A percentile compares a stretch with the other conserved stretches of the same genome.
Conservation (phyloP, 106 monocot species). For the Triglochin maritima region DNA sequence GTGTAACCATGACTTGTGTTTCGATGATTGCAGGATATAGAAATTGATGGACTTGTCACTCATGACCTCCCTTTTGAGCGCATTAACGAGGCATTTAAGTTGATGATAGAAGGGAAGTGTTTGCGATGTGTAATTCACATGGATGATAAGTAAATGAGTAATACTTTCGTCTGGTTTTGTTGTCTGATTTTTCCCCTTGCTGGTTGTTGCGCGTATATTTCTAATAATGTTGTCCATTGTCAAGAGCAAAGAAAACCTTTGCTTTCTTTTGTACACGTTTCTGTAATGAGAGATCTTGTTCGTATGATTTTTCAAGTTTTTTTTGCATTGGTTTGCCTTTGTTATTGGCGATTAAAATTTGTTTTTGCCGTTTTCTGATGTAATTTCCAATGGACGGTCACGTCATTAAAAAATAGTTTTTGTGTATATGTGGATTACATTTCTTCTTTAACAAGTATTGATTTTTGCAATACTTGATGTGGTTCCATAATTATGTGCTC, state of each 20-base stretch:
- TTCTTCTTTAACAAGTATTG: no score
- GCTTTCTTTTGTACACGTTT: background rate
- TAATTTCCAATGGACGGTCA: no score
- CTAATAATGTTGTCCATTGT: background rate
- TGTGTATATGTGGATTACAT: no score
- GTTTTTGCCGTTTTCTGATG: no score
- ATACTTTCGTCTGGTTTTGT: background rate
- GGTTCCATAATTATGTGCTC: no score
- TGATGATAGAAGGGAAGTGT: constrained; percentile 82
- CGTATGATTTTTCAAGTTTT: background rate
- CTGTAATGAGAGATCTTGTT: background rate
- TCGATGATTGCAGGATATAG: constrained; percentile 50
- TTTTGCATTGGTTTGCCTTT: background rate
- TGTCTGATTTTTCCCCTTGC: no score
- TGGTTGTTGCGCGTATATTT: no score
- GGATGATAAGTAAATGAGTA: constrained; percentile 16
- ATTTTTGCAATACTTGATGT: no score
- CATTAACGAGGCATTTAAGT: constrained; percentile 62
- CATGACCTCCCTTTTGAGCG: constrained; percentile 55
- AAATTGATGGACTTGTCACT: constrained; percentile 58
- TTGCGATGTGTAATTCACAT: constrained; percentile 89
- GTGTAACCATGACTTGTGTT: no score
- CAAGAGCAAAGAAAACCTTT: background rate
- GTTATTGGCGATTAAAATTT: no score
- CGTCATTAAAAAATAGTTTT: no score